These are phyloP conservation scores for Daedaleopsis nitida DNA, from an alignment of 768 basidiomycete genomes.

Conservation along the genomic window DNA sequence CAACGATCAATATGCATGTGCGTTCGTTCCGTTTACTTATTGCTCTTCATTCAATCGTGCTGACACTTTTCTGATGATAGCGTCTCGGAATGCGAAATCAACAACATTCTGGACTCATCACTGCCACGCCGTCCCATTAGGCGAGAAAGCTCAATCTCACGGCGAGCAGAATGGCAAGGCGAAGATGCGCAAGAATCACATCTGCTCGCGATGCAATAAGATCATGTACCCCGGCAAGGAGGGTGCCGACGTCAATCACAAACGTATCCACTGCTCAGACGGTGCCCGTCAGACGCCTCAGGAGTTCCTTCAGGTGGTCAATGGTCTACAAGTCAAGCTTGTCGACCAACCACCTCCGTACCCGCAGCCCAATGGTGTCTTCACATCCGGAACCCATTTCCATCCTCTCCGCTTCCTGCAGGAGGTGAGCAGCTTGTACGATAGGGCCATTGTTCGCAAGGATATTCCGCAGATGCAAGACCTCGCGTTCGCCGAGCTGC, in stretches of 20 bases:
- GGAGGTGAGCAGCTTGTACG: neutral
- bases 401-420: neutral
- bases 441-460: neutral
- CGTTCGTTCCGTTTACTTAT: neutral
- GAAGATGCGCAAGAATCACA: conserved; percentile 4
- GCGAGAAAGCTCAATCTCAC: neutral
- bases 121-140: neutral
- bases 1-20: neutral
- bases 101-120: neutral
- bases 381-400: conserved; percentile 10
- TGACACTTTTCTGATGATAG: no score
- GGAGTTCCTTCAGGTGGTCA: neutral
- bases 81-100: no score
- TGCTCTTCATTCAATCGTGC: no score
- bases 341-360: conserved; percentile 1
- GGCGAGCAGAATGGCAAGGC: neutral
- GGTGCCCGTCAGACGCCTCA: conserved; percentile 1
- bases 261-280: conserved; percentile 15
- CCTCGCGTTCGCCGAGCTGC: neutral
- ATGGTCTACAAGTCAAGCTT: neutral
- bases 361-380: conserved; percentile 20
- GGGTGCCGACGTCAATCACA: conserved; percentile 11
- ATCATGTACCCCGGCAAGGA: conserved; percentile 14
- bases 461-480: neutral
- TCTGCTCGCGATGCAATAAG: conserved; percentile 14